phyloP scores from a whole-genome alignment of 2,329 filamentous ascomycete genomes.

The Pleoardoris graminearum region DNA sequence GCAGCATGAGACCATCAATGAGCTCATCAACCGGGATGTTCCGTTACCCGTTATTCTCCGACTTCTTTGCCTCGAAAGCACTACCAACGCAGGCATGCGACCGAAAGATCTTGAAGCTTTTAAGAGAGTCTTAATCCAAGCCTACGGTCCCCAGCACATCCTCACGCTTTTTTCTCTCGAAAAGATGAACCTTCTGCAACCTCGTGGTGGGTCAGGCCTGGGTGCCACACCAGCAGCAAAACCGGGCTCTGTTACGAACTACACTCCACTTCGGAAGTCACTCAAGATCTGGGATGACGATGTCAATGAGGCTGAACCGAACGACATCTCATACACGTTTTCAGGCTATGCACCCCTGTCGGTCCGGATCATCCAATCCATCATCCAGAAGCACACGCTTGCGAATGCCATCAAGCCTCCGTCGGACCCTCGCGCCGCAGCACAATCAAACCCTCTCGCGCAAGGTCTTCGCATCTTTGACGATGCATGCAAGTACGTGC shows the following conservation, averaged over 20 bases:
- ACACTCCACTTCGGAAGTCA: slow-evolving; percentile 81
- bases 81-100: slow-evolving; percentile 84
- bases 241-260: slow-evolving; percentile 69
- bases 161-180: slow-evolving; percentile 87
- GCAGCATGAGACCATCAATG: slow-evolving; percentile 88
- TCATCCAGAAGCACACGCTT: slow-evolving; percentile 88
- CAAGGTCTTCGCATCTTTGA: slow-evolving; percentile 95
- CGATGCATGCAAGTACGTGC: slow-evolving; percentile 83
- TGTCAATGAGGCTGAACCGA: slow-evolving; percentile 90
- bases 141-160: slow-evolving; percentile 93
- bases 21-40: slow-evolving; percentile 86
- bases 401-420: slow-evolving; percentile 59
- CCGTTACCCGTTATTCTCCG: slow-evolving; percentile 81
- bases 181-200: slow-evolving; percentile 82
- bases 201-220: slow-evolving; percentile 48
- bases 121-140: slow-evolving; percentile 83
- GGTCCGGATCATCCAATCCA: slow-evolving; percentile 86
- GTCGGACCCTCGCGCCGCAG: slow-evolving; percentile 39
- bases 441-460: slow-evolving; percentile 60
- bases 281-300: slow-evolving; percentile 92
- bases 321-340: slow-evolving; percentile 97
- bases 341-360: slow-evolving; percentile 94
- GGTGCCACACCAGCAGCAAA: slow-evolving; percentile 53
- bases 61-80: slow-evolving; percentile 87
- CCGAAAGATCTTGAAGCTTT: slow-evolving; percentile 88